Evolutionary conservation across 768 basidiomycete genomes (phyloP), one percentile per base, ranked within the genome.

Genomic region (Fomitopsis serialis): DNA sequence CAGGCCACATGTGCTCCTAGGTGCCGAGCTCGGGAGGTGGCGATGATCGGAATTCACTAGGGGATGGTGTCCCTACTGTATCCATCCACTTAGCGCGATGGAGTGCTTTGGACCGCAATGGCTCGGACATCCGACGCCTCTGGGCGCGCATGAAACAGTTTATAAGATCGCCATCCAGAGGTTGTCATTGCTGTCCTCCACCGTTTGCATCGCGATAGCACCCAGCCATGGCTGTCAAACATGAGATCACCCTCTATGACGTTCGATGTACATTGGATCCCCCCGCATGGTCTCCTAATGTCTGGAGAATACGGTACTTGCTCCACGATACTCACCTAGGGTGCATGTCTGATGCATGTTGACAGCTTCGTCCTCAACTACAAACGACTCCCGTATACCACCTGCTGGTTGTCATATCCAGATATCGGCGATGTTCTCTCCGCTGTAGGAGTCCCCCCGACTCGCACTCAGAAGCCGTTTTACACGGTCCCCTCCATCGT

Each of bases 261-360:
- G 48, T 49, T 29, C 34, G 24, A 23, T 21, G 35, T 22, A 49
- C 21, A 6, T 19, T 36, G 19, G 21, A 49, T 19, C 48, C 48
- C 22, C 48, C 48, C 8, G 48, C 48, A 3, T 49, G 48, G 48
- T 49, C 48, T 10, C 48, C 48, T n/a, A 49, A 49, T 35, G 48
- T 40, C n/a, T 49, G 48, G 48, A 49, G 37, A 40, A 21, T 40
- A 3, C 21, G 48, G 48, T 49, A 27, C 37, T 7, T 17, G 4
- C 8, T 40, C 37, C 11, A 32, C 11, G 11, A 11, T 32, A 15
- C 37, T 19, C 37, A 17, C 15, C 6, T 40, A 6, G 15, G 15
- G 8, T 40, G 6, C 5, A 5, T 19, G 37, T 15, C 37, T 40
- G 15, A 40, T 40, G 46, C 27, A n/a, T n/a, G 25, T 22, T 24